Conservation (phyloP, 2,329 filamentous ascomycete species). For the Alternaria tenuissima region DNA sequence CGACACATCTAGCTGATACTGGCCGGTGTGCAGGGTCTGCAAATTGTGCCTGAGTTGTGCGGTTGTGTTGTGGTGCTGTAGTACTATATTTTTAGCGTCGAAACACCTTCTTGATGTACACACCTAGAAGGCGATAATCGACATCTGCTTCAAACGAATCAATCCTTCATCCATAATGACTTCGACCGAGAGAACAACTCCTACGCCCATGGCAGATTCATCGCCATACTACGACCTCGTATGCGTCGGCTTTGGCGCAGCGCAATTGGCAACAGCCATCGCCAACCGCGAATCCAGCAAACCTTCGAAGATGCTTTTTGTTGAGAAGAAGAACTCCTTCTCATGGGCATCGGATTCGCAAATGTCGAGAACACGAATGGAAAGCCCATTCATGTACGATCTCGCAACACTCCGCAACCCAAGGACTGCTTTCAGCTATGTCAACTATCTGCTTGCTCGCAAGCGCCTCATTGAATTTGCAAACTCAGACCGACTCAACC, state of each 20-base stretch:
- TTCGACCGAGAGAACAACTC: constrained; percentile 27
- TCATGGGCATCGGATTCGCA: constrained; percentile 43
- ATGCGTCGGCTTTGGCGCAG: constrained; percentile 49
- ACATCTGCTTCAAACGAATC: not conserved
- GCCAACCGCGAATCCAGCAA: constrained; percentile 43
- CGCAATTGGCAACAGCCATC: constrained; percentile 48
- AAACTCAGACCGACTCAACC: constrained; percentile 49
- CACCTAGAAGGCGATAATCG: not conserved
- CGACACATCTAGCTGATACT: constrained; percentile 12
- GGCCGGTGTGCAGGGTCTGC: constrained; percentile 25
- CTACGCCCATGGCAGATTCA: constrained; percentile 22
- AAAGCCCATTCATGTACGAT: constrained; percentile 47
- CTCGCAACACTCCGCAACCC: constrained; percentile 48
- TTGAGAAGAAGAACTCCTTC: constrained; percentile 45
- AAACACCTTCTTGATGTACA: constrained; percentile 10
- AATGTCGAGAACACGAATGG: constrained; percentile 45
- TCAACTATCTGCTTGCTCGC: constrained; percentile 44
- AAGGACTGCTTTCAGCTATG: constrained; percentile 46
- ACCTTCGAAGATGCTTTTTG: constrained; percentile 39
- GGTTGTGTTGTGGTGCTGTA: constrained; percentile 8
- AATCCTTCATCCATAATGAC: constrained; percentile 27
- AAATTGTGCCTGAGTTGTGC: constrained; percentile 16
- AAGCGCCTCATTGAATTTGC: constrained; percentile 47
- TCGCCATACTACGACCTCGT: constrained; percentile 42
- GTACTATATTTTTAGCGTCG: constrained; percentile 12